Conservation (phyloP, 306 rosid genomes). For the Vigna angularis region DNA sequence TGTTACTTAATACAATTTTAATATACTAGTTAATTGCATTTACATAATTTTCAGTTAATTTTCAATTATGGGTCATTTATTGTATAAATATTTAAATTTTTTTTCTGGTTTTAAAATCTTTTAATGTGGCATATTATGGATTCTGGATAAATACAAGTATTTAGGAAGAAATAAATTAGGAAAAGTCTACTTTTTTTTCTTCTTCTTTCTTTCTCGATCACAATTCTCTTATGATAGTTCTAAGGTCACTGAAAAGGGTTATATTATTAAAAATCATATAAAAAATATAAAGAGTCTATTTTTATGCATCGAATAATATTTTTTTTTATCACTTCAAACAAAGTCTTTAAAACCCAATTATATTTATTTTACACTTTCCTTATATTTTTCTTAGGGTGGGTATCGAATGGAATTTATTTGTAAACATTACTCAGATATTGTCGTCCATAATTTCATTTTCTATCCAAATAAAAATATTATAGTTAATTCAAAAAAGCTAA, state of each 20-base stretch:
- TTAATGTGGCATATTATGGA: not conserved
- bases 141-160: not conserved
- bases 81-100: not conserved
- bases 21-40: slow-evolving; percentile 28
- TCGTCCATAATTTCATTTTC: no score
- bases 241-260: not conserved
- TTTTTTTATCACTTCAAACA: no score
- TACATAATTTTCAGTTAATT: slow-evolving; percentile 41
- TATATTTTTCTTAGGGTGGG: no score
- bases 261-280: no score
- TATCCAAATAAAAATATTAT: no score
- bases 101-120: not conserved
- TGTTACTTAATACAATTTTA: slow-evolving; percentile 11
- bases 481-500: no score
- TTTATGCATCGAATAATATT: no score
- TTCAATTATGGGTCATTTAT: slow-evolving; percentile 33
- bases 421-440: no score
- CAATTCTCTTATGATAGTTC: not conserved
- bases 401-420: no score
- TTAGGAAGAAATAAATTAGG: not conserved
- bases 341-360: no score
- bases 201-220: not conserved
- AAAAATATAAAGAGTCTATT: no score
- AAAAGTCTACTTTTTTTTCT: not conserved
- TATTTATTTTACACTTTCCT: no score